A percentile compares a stretch with the other conserved stretches of the same genome.
Evolutionary conservation across 139 green algal genomes (phyloP).

Genomic region (Micractinium sp.): DNA sequence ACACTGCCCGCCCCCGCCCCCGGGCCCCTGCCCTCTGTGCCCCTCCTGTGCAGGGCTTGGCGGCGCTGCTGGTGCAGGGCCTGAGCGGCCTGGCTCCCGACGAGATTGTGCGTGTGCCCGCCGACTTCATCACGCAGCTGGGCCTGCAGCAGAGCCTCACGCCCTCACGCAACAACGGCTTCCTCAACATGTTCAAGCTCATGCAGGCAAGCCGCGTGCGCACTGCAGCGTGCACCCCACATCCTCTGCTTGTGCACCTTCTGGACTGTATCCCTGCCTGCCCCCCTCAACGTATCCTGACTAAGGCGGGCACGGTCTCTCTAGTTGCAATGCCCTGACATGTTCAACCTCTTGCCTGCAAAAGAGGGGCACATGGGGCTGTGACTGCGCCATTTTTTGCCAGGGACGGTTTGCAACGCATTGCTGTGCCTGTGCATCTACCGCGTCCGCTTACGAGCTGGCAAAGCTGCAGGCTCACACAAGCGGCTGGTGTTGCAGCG

Average conservation of each 20-base stretch:
- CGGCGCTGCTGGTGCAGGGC: slow-evolving; percentile 91
- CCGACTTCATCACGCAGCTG: slow-evolving; percentile 91
- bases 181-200: slow-evolving; percentile 95
- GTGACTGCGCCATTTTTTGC: too few relatives aligned
- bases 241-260: too few relatives aligned
- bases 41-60: slow-evolving; percentile 72
- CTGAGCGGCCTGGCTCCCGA: slow-evolving; percentile 84
- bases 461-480: not conserved
- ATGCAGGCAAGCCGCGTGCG: slow-evolving; percentile 2
- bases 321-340: too few relatives aligned
- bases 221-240: too few relatives aligned
- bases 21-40: not conserved
- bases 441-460: not conserved
- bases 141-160: slow-evolving; percentile 96
- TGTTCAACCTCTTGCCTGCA: too few relatives aligned
- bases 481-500: not conserved
- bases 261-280: too few relatives aligned
- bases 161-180: slow-evolving; percentile 97
- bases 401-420: not conserved
- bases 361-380: too few relatives aligned
- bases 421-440: not conserved
- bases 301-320: too few relatives aligned
- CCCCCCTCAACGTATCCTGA: too few relatives aligned
- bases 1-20: not conserved
- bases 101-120: slow-evolving; percentile 64